Evolutionary conservation across 192 early-diverging fungal species (phyloP).

Genomic region (Podila horticola): DNA sequence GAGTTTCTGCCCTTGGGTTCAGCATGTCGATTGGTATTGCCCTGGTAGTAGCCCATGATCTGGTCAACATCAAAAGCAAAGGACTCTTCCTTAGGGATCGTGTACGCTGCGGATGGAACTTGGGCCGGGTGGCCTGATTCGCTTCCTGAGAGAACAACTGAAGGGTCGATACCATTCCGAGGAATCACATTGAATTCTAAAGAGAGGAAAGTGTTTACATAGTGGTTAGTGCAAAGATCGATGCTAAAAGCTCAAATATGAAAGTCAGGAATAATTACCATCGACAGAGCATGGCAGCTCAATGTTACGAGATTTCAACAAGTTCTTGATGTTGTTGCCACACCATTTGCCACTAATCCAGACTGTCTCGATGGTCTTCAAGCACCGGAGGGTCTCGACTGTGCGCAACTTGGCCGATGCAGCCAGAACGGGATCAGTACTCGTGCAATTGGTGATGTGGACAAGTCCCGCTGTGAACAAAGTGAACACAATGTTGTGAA

Average conservation of each 20-base stretch:
- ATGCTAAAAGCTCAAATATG: background rate
- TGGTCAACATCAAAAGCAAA: conserved; percentile 50
- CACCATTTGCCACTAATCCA: conserved; percentile 49
- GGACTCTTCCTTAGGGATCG: conserved; percentile 36
- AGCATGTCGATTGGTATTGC: conserved; percentile 13
- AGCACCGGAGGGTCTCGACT: conserved; percentile 43
- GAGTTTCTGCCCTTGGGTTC: conserved; percentile 36
- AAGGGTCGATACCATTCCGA: conserved; percentile 19
- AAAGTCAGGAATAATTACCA: conserved; percentile 18
- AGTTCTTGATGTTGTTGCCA: conserved; percentile 42
- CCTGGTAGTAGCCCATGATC: conserved; percentile 49
- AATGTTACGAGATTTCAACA: conserved; percentile 41
- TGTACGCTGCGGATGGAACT: background rate
- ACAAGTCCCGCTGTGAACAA: conserved; percentile 52
- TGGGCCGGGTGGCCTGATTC: conserved; percentile 11
- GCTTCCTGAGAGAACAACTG: background rate
- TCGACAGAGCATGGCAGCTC: conserved; percentile 44
- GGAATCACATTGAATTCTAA: conserved; percentile 39
- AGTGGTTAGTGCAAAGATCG: background rate
- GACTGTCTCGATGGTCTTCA: conserved; percentile 40
- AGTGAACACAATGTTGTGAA: conserved; percentile 46
- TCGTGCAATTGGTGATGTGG: conserved; percentile 53
- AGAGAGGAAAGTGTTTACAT: background rate
- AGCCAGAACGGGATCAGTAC: conserved; percentile 38
- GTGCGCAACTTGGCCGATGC: conserved; percentile 47